These are phyloP conservation scores for Coleophoma cylindrospora DNA, from an alignment of 2,329 filamentous ascomycete genomes.

Conservation along the genomic window DNA sequence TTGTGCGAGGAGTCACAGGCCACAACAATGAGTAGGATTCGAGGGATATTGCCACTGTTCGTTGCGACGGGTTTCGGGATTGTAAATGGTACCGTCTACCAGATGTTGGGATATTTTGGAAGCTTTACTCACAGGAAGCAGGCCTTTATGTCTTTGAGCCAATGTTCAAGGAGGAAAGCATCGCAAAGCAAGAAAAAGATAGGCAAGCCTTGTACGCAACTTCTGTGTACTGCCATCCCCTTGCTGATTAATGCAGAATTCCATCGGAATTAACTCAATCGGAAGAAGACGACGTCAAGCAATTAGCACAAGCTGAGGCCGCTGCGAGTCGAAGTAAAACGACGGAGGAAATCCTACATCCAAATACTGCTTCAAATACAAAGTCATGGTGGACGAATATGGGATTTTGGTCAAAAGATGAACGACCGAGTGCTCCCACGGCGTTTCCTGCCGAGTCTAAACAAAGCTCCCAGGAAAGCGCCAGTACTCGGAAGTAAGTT, in stretches of 20 bases:
- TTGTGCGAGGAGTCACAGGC: too few relatives aligned
- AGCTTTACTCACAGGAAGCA: constrained; percentile 3
- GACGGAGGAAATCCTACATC: constrained; percentile 11
- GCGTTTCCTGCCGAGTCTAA: too few relatives aligned
- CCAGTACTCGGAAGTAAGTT: too few relatives aligned
- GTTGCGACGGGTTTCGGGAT: constrained; percentile 23
- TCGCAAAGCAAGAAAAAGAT: constrained; percentile 11
- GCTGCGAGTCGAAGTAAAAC: constrained; percentile 13
- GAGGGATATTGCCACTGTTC: constrained; percentile 20
- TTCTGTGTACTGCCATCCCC: not conserved
- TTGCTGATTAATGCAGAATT: too few relatives aligned
- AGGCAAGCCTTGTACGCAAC: constrained; percentile 8
- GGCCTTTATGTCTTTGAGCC: constrained; percentile 25
- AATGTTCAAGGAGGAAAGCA: constrained; percentile 21
- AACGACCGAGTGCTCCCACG: too few relatives aligned
- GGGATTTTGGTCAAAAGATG: constrained; percentile 9
- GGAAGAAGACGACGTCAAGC: constrained; percentile 6
- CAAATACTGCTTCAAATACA: constrained; percentile 4
- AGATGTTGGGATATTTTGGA: not conserved
- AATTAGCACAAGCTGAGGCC: constrained; percentile 12
- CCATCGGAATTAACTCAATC: constrained; percentile 4
- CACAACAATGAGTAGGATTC: constrained; percentile 19
- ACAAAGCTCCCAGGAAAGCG: too few relatives aligned
- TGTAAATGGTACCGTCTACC: constrained; percentile 18
- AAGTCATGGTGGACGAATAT: constrained; percentile 18